These are phyloP conservation scores for Sclerotiophoma versabilis DNA, from an alignment of 2,329 filamentous ascomycete species.

Conservation along the genomic window DNA sequence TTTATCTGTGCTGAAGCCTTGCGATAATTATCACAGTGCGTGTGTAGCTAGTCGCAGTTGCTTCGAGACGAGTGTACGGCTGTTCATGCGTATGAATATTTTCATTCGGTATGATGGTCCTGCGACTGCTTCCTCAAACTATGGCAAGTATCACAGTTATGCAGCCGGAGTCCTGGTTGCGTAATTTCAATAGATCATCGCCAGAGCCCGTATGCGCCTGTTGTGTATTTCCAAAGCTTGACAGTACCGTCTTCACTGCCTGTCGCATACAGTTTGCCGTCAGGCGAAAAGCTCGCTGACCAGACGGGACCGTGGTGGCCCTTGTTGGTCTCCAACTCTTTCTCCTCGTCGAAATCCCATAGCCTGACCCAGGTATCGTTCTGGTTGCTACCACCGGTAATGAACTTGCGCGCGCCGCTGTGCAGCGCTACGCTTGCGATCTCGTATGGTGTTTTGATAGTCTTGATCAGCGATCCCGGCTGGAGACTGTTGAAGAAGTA, in stretches of 20 bases:
- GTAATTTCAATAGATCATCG: constrained; percentile 47
- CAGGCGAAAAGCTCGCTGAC: constrained; percentile 93
- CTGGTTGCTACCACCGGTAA: constrained; percentile 82
- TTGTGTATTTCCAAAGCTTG: constrained; percentile 81
- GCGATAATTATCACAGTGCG: not conserved
- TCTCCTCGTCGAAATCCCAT: constrained; percentile 84
- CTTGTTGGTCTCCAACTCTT: constrained; percentile 90
- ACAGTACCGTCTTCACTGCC: constrained; percentile 97
- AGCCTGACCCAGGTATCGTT: constrained; percentile 94
- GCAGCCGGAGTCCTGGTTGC: not conserved
- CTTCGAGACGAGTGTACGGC: not conserved
- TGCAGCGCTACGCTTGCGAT: constrained; percentile 92
- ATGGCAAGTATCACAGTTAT: not conserved
- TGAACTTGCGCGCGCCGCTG: constrained; percentile 78
- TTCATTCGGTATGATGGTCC: constrained; percentile 6
- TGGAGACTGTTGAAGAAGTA: constrained; percentile 86
- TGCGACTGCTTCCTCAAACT: not conserved
- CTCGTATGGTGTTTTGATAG: constrained; percentile 79
- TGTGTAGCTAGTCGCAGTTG: not conserved
- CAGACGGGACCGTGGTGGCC: constrained; percentile 97
- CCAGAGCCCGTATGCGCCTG: constrained; percentile 71
- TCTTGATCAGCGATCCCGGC: constrained; percentile 77
- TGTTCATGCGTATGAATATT: not conserved
- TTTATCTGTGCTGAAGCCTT: not conserved
- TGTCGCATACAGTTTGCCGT: constrained; percentile 94